A percentile compares a stretch with the other conserved stretches of the same genome.
Evolutionary conservation across 2,329 filamentous ascomycete genomes (phyloP).

Genomic region (Colletotrichum spaethianum): DNA sequence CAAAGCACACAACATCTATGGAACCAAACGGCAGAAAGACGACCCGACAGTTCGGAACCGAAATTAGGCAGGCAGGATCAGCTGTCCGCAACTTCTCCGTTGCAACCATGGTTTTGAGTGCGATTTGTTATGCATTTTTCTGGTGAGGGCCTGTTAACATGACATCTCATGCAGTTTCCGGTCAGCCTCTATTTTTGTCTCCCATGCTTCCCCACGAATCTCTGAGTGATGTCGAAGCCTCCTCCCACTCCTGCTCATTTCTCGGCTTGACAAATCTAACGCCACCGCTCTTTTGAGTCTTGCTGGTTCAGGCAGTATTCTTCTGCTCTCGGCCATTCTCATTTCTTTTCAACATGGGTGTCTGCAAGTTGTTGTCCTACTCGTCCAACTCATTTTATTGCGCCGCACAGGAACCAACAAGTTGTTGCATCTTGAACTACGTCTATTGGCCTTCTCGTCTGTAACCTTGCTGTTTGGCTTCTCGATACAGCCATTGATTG

Average conservation of each 20-base stretch:
- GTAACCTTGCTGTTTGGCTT: too few species aligned
- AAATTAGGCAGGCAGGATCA: background rate
- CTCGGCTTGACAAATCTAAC: too few species aligned
- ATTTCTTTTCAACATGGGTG: background rate
- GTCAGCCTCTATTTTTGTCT: background rate
- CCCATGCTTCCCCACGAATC: background rate
- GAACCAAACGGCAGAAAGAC: background rate
- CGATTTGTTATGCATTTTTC: background rate
- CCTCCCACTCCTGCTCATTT: background rate
- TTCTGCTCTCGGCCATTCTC: too few species aligned
- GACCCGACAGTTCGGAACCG: background rate
- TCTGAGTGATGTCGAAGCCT: background rate
- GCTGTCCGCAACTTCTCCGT: background rate
- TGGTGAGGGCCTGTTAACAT: background rate
- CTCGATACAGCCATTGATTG: background rate
- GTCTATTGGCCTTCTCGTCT: background rate
- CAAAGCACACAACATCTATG: background rate
- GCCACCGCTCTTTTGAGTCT: too few species aligned
- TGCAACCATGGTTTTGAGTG: background rate
- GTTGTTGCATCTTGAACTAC: background rate
- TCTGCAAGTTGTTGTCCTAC: too few species aligned
- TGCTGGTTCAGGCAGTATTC: too few species aligned
- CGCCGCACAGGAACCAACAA: too few species aligned
- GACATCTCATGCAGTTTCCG: background rate
- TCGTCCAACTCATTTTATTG: background rate